Percentiles rank a stretch among this genome's conserved stretches.
Conservation (phyloP, 2,329 filamentous ascomycete genomes). For the Penicillium sp. region DNA sequence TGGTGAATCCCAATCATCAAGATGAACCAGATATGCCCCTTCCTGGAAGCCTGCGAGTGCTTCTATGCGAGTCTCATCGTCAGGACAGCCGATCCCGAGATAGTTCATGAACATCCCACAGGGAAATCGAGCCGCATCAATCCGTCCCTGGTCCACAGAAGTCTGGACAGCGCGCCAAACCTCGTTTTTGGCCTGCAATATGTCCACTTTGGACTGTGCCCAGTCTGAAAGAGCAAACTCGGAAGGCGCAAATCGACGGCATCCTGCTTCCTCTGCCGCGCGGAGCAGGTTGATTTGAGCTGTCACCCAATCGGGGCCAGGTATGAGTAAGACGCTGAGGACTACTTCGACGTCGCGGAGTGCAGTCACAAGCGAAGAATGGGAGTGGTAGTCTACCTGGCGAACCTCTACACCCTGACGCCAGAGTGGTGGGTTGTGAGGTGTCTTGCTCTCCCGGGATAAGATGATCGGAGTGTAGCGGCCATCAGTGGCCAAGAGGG, state of each 20-base stretch:
- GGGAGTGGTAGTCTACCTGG: conserved; percentile 32
- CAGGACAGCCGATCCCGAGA: too few species aligned
- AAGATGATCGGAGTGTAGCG: conserved; percentile 34
- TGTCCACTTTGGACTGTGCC: conserved; percentile 16
- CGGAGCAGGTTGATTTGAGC: conserved; percentile 47
- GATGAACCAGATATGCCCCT: conserved; percentile 16
- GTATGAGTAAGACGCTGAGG: conserved; percentile 29
- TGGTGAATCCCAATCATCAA: conserved; percentile 18
- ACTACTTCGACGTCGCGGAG: conserved; percentile 30
- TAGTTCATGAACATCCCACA: too few species aligned
- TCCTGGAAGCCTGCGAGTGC: not conserved
- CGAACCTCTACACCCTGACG: conserved; percentile 22
- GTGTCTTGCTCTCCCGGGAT: conserved; percentile 20
- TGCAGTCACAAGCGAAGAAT: conserved; percentile 23
- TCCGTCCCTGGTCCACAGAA: too few species aligned
- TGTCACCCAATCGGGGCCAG: conserved; percentile 24
- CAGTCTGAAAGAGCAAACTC: conserved; percentile 39
- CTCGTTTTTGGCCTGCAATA: too few species aligned
- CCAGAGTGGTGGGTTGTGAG: not conserved
- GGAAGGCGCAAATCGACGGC: conserved; percentile 52
- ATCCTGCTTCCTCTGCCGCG: conserved; percentile 49
- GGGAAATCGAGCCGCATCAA: too few species aligned
- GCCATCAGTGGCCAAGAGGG: conserved; percentile 17
- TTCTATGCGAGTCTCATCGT: not conserved
- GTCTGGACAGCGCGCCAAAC: too few species aligned